Conservation (phyloP, 179 eudicot genomes). For the Carnegiea gigantea region DNA sequence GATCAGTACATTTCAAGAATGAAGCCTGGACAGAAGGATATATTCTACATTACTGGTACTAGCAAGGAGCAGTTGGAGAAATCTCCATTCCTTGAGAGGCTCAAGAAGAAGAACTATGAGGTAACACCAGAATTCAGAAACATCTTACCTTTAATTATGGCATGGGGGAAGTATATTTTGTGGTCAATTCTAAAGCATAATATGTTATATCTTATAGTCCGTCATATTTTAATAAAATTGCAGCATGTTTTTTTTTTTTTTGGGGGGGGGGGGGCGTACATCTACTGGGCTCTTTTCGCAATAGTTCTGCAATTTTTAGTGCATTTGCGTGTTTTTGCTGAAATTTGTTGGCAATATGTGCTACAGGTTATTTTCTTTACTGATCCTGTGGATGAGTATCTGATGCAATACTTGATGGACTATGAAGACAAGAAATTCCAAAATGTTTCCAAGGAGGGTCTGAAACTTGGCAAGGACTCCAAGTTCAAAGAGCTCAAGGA, state of each 20-base stretch:
- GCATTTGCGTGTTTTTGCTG: not conserved
- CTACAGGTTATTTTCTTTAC: constrained; percentile 88
- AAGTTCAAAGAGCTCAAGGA: constrained; percentile 90
- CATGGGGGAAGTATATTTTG: not conserved
- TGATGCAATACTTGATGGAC: constrained; percentile 98
- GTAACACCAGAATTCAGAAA: constrained; percentile 29
- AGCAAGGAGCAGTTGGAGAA: constrained; percentile 95
- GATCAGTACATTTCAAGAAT: constrained; percentile 95
- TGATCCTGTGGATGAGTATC: constrained; percentile 95
- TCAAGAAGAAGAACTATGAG: constrained; percentile 87
- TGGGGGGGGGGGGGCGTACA: not conserved
- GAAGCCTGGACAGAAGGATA: constrained; percentile 91
- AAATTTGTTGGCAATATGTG: not conserved
- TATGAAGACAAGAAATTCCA: constrained; percentile 97
- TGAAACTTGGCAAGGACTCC: constrained; percentile 82
- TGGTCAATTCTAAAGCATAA: not conserved
- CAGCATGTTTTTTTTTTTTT: not conserved
- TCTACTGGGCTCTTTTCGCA: too few species aligned
- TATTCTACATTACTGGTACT: constrained; percentile 92
- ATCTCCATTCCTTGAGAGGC: constrained; percentile 98
- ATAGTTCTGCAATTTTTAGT: too few species aligned
- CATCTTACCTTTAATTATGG: not conserved
- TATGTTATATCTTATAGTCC: not conserved
- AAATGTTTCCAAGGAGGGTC: constrained; percentile 94
- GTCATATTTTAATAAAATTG: not conserved